These are phyloP conservation scores for Anthracocystis panici-leucophaei DNA, from an alignment of 1,284 basidiomycete genomes.

Conservation along the genomic window DNA sequence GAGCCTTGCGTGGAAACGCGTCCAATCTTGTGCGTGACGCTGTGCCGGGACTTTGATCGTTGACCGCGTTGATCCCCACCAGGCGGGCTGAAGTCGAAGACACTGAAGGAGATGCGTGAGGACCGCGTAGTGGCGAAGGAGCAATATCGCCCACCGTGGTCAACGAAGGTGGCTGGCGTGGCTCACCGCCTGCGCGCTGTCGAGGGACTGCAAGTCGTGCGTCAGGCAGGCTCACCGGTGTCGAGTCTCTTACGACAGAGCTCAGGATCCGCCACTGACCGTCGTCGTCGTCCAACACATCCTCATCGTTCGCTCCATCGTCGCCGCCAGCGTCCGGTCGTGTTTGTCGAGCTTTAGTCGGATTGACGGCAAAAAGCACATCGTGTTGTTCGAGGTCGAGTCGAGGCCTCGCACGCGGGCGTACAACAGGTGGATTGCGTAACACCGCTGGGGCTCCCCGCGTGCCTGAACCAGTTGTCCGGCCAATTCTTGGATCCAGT, in stretches of 20 bases:
- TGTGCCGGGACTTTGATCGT: slow-evolving; percentile 24
- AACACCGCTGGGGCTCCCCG: slow-evolving; percentile 6
- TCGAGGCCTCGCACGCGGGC: slow-evolving; percentile 25
- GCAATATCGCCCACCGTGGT: neutral
- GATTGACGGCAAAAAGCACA: slow-evolving; percentile 42
- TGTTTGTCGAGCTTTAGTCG: neutral
- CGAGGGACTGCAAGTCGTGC: slow-evolving; percentile 24
- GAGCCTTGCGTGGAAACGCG: neutral
- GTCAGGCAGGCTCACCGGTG: slow-evolving; percentile 11
- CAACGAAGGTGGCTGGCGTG: neutral
- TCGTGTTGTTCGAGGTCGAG: slow-evolving; percentile 51
- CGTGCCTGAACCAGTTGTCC: slow-evolving; percentile 5
- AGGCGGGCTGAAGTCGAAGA: slow-evolving; percentile 12
- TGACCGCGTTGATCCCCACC: neutral
- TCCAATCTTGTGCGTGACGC: slow-evolving; percentile 17
- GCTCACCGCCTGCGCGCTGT: neutral
- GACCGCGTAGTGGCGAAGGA: slow-evolving; percentile 7
- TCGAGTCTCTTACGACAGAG: slow-evolving; percentile 15
- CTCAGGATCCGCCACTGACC: slow-evolving; percentile 24
- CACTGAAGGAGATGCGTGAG: slow-evolving; percentile 12
- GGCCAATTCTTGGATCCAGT: slow-evolving; percentile 32
- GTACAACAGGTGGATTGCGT: slow-evolving; percentile 45
- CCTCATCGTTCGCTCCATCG: neutral
- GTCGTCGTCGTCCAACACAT: slow-evolving; percentile 26
- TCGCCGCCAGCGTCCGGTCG: neutral